Conservation (phyloP, 2,329 filamentous ascomycete species). For the Pezicula carpinea region DNA sequence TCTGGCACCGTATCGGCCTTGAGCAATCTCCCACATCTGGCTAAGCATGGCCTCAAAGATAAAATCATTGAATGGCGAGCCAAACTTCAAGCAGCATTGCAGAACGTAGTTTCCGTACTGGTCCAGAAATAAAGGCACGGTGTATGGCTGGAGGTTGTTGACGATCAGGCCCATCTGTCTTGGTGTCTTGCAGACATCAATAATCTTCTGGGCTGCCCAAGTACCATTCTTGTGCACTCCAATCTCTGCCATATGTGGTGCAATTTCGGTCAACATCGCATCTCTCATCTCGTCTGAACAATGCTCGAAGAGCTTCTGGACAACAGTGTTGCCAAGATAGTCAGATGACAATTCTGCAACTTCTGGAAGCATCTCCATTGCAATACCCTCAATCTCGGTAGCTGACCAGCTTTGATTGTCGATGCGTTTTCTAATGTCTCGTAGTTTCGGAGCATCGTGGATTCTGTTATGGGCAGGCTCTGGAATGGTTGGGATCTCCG, state of each 20-base stretch:
- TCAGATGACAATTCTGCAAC: slow-evolving; percentile 93
- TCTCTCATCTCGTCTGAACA: slow-evolving; percentile 89
- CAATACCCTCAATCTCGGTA: slow-evolving; percentile 87
- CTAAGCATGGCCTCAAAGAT: slow-evolving; percentile 97
- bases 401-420: slow-evolving; percentile 87
- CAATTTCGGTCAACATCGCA: slow-evolving; percentile 83
- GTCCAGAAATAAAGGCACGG: slow-evolving; percentile 87
- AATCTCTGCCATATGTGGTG: slow-evolving; percentile 90
- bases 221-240: slow-evolving; percentile 99
- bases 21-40: slow-evolving; percentile 87
- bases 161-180: slow-evolving; percentile 81
- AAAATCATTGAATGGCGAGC: slow-evolving; percentile 84
- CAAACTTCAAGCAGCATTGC: slow-evolving; percentile 92
- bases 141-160: slow-evolving; percentile 78
- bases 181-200: slow-evolving; percentile 86
- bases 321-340: slow-evolving; percentile 98
- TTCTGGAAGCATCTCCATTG: slow-evolving; percentile 90
- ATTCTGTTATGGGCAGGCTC: slow-evolving; percentile 86
- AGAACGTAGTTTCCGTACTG: slow-evolving; percentile 99
- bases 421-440: slow-evolving; percentile 95
- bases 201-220: slow-evolving; percentile 99
- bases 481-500: slow-evolving; percentile 83
- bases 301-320: slow-evolving; percentile 96
- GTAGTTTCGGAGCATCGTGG: slow-evolving; percentile 88
- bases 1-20: slow-evolving; percentile 89